Base-by-base conservation (phyloP, 2,329 filamentous ascomycete species). In the Cladosporium austrohemisphaericum region DNA sequence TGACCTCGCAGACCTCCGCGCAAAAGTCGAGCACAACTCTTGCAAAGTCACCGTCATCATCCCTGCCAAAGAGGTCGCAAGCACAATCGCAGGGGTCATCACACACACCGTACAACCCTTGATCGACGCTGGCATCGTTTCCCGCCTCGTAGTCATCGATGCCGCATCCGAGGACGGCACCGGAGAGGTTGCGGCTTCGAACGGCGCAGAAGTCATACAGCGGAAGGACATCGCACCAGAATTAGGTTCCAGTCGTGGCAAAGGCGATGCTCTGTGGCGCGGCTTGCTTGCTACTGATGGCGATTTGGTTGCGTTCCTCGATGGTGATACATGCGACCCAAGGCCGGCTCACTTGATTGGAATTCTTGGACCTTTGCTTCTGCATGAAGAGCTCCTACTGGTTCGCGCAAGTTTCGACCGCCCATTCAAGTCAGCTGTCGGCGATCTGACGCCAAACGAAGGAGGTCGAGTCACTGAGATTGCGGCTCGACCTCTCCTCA, bases 261-360 rank as follows among this genome's bases (percentile, higher is more conserved):
- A 47, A 16, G 44, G 44, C 11, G 44, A 47, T 47, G 44, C 44
- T 18, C 31, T 47, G 5, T 47, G 44, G 44, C 44, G 44, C 13
- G 32, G 9, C n/a, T 19, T 47, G 9, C 31, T 37, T 11, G 44
- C 23, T 10, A 47, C 44, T 11, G 44, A 37, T n/a, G 44, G 44
- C 13, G 44, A 47, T 19, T 37, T 47, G n/a, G 31, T 47, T 5
- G 44, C 44, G 25, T 47, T 47, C 32, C 32, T 47, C 11, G 44
- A 47, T 28, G 44, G 44, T 2, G 44, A 47, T n/a, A 47, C 44
- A 6, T 6, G 11, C 16, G 44, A 47, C 18, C 44, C 44, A 0
- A 11, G 5, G 13, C 44, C 44, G 16, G 32, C 29, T 10, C 44
- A 47, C 18, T 32, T 47, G 13, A 36, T 47, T n/a, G 44, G 44